These are phyloP conservation scores for Leptographium wingfieldii DNA, from an alignment of 2,329 filamentous ascomycete genomes.

Conservation along the genomic window DNA sequence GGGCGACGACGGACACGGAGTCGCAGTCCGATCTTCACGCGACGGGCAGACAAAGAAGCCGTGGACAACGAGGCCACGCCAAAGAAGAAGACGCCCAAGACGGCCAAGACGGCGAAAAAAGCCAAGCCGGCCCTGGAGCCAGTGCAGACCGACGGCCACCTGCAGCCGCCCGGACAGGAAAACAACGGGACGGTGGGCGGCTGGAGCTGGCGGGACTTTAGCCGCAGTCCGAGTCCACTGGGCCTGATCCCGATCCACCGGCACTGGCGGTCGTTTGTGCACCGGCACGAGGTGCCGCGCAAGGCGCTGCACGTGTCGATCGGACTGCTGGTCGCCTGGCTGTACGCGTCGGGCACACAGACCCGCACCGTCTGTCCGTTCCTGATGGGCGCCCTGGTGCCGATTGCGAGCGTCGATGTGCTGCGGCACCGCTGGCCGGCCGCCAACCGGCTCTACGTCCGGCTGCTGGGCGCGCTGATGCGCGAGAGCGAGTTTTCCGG, in stretches of 20 bases:
- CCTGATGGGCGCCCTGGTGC: conserved; percentile 67
- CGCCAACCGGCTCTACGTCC: conserved; percentile 81
- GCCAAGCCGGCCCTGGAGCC: conserved; percentile 3
- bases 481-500: conserved; percentile 87
- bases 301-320: conserved; percentile 93
- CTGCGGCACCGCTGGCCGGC: conserved; percentile 69
- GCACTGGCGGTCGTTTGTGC: conserved; percentile 82
- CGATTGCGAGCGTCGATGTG: conserved; percentile 71
- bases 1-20: conserved; percentile 55
- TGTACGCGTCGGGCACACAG: conserved; percentile 73
- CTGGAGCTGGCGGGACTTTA: conserved; percentile 78
- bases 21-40: conserved; percentile 49
- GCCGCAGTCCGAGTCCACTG: conserved; percentile 80
- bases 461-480: conserved; percentile 79
- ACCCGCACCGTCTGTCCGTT: conserved; percentile 69
- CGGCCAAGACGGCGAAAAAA: conserved; percentile 11
- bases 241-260: conserved; percentile 92
- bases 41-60: conserved; percentile 27
- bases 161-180: conserved; percentile 48
- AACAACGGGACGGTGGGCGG: conserved; percentile 23
- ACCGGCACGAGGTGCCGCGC: conserved; percentile 92
- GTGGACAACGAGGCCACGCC: conserved; percentile 29
- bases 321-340: conserved; percentile 79
- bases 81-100: conserved; percentile 10
- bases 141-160: conserved; percentile 45